Conservation (phyloP, 2,329 filamentous ascomycete species). For the Aspergillus caelatus region DNA sequence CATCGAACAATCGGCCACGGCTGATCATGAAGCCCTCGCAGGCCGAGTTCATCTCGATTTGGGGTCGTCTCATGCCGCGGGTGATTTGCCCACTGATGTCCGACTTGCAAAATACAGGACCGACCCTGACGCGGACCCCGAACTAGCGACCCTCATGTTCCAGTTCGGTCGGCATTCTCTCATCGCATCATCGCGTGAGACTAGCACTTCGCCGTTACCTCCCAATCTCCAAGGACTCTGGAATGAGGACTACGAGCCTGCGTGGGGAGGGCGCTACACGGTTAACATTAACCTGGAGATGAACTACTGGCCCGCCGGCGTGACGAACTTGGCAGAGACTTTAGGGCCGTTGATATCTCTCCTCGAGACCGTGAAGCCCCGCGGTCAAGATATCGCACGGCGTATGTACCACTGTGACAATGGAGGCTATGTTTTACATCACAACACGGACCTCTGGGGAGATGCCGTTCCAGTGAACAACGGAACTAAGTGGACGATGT, state of each 20-base stretch:
- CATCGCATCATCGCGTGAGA: conserved; percentile 53
- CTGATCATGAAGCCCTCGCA: conserved; percentile 6
- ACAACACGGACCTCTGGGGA: conserved; percentile 62
- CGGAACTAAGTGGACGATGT: conserved; percentile 39
- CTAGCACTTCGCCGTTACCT: conserved; percentile 44
- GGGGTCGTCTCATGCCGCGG: conserved; percentile 3
- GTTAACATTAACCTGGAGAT: conserved; percentile 64
- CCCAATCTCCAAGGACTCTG: conserved; percentile 62
- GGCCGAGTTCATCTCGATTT: conserved; percentile 9
- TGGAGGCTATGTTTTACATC: conserved; percentile 60
- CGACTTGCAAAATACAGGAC: conserved; percentile 9
- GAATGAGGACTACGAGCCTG: conserved; percentile 50
- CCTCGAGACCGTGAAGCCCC: conserved; percentile 35
- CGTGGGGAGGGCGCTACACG: conserved; percentile 61
- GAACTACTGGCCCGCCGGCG: conserved; percentile 62
- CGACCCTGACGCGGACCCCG: conserved; percentile 6
- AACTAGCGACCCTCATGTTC: conserved; percentile 54
- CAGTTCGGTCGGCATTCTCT: conserved; percentile 56
- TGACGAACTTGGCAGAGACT: conserved; percentile 51
- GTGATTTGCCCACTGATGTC: conserved; percentile 5
- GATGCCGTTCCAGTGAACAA: conserved; percentile 54
- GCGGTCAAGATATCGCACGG: conserved; percentile 54
- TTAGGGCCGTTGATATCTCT: conserved; percentile 46
- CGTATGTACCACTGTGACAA: conserved; percentile 52
- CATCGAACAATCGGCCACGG: background rate